phyloP scores from a whole-genome alignment of 2,329 filamentous ascomycete genomes.

The Aulographum hederae region DNA sequence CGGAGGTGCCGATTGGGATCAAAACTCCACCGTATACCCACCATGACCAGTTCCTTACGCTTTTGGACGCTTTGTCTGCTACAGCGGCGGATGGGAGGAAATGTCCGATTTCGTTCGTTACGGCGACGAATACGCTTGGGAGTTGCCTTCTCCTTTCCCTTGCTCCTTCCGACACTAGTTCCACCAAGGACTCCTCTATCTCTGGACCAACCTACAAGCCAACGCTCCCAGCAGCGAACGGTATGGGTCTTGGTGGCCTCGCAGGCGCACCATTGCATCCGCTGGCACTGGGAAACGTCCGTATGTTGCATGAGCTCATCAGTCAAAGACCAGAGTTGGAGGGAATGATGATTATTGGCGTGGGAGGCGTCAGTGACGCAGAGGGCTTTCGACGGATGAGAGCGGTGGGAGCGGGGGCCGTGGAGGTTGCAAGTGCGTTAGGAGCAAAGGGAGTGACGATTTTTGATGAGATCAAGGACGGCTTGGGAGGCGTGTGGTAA shows the following conservation, averaged over 20 bases:
- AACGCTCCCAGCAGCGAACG: conserved; percentile 32
- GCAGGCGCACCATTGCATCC: conserved; percentile 57
- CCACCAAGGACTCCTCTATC: conserved; percentile 5
- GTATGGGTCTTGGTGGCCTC: conserved; percentile 47
- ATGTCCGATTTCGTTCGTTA: conserved; percentile 46
- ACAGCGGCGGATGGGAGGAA: conserved; percentile 7
- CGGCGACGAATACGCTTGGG: conserved; percentile 58
- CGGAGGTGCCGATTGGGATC: conserved; percentile 37
- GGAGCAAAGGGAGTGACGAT: conserved; percentile 43
- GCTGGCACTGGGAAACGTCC: conserved; percentile 57
- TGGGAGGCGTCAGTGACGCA: conserved; percentile 51
- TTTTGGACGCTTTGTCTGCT: conserved; percentile 34
- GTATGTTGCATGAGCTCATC: conserved; percentile 43
- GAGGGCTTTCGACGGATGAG: conserved; percentile 48
- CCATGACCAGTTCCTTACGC: conserved; percentile 39
- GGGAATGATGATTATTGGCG: conserved; percentile 47
- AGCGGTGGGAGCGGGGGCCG: conserved; percentile 43
- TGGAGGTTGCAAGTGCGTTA: conserved; percentile 52
- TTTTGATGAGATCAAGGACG: conserved; percentile 38
- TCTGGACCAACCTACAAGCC: conserved; percentile 9
- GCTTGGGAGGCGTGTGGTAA: too few species aligned
- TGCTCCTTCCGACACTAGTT: conserved; percentile 7
- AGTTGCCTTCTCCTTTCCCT: conserved; percentile 40
- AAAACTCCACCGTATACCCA: conserved; percentile 68
- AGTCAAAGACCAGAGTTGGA: conserved; percentile 29